These are phyloP conservation scores for Fusarium lateritium DNA, from an alignment of 2,329 filamentous ascomycete genomes.

Conservation along the genomic window DNA sequence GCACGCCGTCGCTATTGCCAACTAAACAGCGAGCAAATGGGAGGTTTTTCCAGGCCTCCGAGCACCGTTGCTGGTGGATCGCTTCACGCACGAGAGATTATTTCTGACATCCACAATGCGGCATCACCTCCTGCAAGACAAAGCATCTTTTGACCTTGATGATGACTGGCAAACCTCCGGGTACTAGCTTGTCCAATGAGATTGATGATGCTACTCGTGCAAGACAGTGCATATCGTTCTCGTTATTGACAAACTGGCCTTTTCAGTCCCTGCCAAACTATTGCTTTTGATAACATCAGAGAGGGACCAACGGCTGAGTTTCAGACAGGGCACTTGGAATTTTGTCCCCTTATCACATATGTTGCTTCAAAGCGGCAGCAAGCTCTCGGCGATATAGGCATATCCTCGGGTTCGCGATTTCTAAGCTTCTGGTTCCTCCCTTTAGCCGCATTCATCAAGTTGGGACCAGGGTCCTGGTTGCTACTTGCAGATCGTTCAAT, in stretches of 20 bases:
- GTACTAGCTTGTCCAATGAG: conserved; percentile 30
- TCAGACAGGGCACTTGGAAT: neutral
- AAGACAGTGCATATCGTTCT: conserved; percentile 23
- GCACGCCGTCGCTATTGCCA: conserved; percentile 46
- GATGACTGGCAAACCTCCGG: conserved; percentile 22
- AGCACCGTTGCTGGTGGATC: conserved; percentile 46
- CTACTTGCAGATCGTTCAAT: conserved; percentile 49
- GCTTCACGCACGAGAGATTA: conserved; percentile 50
- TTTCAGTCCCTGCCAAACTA: neutral
- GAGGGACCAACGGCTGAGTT: neutral
- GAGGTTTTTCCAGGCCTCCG: conserved; percentile 51
- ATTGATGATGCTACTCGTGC: neutral
- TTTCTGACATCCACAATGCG: conserved; percentile 47
- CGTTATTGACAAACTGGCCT: conserved; percentile 24
- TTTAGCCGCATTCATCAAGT: conserved; percentile 43
- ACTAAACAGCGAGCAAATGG: conserved; percentile 46
- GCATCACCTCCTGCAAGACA: conserved; percentile 25
- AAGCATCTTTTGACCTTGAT: conserved; percentile 30
- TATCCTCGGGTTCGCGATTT: conserved; percentile 15
- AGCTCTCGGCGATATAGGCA: conserved; percentile 3
- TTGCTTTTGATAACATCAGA: neutral
- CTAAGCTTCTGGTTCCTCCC: conserved; percentile 35
- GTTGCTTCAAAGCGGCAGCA: neutral
- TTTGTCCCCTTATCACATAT: neutral
- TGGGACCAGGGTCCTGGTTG: conserved; percentile 45